Base-by-base conservation (phyloP, 2,329 filamentous ascomycete genomes). In the Colletotrichum magnum region DNA sequence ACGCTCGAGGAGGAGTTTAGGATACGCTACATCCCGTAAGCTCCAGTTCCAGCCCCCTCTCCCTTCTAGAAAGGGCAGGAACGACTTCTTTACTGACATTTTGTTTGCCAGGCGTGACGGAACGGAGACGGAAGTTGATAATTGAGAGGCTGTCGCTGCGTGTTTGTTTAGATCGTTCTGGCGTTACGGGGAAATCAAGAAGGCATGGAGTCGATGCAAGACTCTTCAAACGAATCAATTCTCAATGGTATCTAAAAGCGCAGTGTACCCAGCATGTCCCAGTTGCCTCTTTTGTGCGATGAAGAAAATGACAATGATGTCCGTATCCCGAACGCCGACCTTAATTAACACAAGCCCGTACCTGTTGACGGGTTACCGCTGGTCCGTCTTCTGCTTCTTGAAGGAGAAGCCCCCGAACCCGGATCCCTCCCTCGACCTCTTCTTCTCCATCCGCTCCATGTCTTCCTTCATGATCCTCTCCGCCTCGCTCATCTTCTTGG, bases 401-500 rank as follows among this genome's bases (percentile, higher is more conserved):
- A 80, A 80, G 1, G 83, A 80, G 6, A 82, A 79, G 54, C 84
- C 84, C 18, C 80, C 81, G 60, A 84, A 83, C 0, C 85, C 85
- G 1, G 79, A 79, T 4, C 77, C 77, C 10, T 84, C 86, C 56
- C 88, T 83, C 41, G 85, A 80, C 64, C 91, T 85, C 77, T 94
- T 94, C 72, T 87, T 85, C 74, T 94, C 92, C 80, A 93, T 94
- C 72, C 87, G 85, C 74, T 94, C 92, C 80, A 94, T 86, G 76
- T 95, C 93, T 74, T 93, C 92, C 79, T 92, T 93, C 94, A 97
- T 97, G 75, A 96, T 97, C 61, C 92, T 88, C 80, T 95, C 94
- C 3, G 91, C 92, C 77, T 97, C 94, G 75, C 93, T 95, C 88
- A 97, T 95, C 75, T 93, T 96, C 85, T 93, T 94, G 2, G 90